These are phyloP conservation scores for Neurospora sp. DNA, from an alignment of 495 filamentous ascomycete species.

Conservation along the genomic window DNA sequence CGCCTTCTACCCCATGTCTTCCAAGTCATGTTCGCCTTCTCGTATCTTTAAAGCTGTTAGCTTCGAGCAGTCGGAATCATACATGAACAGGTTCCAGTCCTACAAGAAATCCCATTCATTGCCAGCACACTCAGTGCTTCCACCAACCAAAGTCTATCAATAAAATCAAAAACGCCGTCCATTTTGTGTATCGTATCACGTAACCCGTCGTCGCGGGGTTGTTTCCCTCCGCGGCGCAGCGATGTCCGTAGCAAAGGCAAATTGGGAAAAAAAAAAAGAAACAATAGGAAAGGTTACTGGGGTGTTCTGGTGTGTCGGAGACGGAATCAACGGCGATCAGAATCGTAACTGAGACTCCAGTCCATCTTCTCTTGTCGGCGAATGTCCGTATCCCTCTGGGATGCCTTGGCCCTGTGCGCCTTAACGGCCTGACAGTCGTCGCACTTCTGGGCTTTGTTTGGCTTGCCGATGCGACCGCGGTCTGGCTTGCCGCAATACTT, in stretches of 20 bases:
- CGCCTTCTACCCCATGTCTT: background rate
- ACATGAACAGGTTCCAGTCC: background rate
- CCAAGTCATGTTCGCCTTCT: background rate
- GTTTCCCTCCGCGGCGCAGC: background rate
- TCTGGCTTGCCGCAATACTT: slow-evolving; percentile 21
- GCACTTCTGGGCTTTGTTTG: slow-evolving; percentile 24
- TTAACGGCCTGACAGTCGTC: slow-evolving; percentile 16
- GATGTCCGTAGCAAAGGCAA: background rate
- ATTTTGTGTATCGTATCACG: background rate
- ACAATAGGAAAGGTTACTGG: background rate
- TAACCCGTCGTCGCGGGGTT: background rate
- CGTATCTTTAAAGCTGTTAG: background rate
- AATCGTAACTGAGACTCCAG: slow-evolving; percentile 4
- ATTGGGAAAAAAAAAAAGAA: background rate
- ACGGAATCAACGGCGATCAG: background rate
- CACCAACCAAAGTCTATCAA: background rate
- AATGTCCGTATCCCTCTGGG: slow-evolving; percentile 5
- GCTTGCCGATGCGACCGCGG: slow-evolving; percentile 9
- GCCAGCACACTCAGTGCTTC: background rate
- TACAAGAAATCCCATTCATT: background rate
- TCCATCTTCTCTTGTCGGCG: slow-evolving; percentile 16
- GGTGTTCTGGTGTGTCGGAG: background rate
- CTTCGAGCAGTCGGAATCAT: background rate
- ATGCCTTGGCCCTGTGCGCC: slow-evolving; percentile 4
- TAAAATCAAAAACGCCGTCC: background rate